Percentiles rank a stretch among this genome's conserved stretches.
Conservation (phyloP, 306 rosid species). For the Macrotyloma uniflorum region DNA sequence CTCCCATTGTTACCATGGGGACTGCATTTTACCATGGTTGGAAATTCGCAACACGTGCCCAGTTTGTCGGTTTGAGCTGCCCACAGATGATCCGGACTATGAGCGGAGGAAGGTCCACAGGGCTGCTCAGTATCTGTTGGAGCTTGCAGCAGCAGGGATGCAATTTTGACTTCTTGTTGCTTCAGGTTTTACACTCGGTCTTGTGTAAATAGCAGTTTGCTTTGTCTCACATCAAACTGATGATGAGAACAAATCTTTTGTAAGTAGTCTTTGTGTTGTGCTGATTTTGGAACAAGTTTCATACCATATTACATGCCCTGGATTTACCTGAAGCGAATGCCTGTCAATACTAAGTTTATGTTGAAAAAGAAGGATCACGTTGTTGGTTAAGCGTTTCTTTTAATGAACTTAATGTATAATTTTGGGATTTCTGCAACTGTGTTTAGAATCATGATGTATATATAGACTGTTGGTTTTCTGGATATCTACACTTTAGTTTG, state of each 20-base stretch:
- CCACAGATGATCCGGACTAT: slow-evolving; percentile 82
- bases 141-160: slow-evolving; percentile 51
- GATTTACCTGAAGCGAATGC: slow-evolving; percentile 33
- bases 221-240: slow-evolving; percentile 40
- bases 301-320: slow-evolving; percentile 25
- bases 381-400: slow-evolving; percentile 18
- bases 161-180: slow-evolving; percentile 48
- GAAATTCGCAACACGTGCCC: slow-evolving; percentile 87
- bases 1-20: slow-evolving; percentile 81
- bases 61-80: slow-evolving; percentile 86
- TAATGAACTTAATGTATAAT: background rate
- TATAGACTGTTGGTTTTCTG: slow-evolving; percentile 30
- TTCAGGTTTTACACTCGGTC: slow-evolving; percentile 44
- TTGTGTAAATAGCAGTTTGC: slow-evolving; percentile 50
- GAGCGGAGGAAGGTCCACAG: slow-evolving; percentile 66
- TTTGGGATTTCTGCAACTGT: slow-evolving; percentile 17
- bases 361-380: slow-evolving; percentile 13
- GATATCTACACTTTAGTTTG: background rate
- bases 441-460: slow-evolving; percentile 9
- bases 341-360: slow-evolving; percentile 30
- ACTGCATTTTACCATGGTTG: slow-evolving; percentile 92
- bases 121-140: slow-evolving; percentile 40
- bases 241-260: slow-evolving; percentile 34
- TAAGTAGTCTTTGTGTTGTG: slow-evolving; percentile 43
- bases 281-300: slow-evolving; percentile 43